Evolutionary conservation across 495 filamentous ascomycete genomes (phyloP).

Genomic region (Podospora sp.): DNA sequence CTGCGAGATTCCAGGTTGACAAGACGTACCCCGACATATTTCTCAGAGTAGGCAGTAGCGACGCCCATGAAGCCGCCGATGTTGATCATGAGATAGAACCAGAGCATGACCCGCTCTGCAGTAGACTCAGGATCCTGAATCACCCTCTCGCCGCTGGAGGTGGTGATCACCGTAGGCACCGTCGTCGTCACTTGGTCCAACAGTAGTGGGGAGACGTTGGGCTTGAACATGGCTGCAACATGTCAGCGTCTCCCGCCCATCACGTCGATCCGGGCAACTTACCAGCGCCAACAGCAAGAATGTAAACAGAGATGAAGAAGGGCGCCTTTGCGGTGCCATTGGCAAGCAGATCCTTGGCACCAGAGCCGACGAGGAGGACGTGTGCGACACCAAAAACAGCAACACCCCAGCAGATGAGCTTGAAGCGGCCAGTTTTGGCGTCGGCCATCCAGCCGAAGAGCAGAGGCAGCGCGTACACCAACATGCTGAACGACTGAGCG

Average conservation of each 20-base stretch:
- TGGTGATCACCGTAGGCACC: constrained; percentile 48
- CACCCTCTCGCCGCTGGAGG: constrained; percentile 54
- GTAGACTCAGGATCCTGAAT: constrained; percentile 63
- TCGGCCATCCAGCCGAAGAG: constrained; percentile 62
- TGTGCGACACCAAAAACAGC: constrained; percentile 67
- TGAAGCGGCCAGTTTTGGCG: constrained; percentile 60
- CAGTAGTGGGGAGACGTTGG: constrained; percentile 64
- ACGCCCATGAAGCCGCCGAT: constrained; percentile 64
- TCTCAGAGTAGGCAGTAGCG: constrained; percentile 51
- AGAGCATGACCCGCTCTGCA: constrained; percentile 63
- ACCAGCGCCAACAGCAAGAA: constrained; percentile 66
- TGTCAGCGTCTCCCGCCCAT: neutral
- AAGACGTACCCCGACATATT: constrained; percentile 52
- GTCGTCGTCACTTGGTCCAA: constrained; percentile 60
- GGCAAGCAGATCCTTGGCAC: constrained; percentile 60
- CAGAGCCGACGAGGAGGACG: constrained; percentile 63
- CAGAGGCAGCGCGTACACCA: constrained; percentile 62
- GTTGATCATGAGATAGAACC: constrained; percentile 68
- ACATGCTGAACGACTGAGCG: constrained; percentile 60
- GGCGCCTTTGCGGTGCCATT: constrained; percentile 57
- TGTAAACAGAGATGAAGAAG: constrained; percentile 61
- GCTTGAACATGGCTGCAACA: constrained; percentile 59
- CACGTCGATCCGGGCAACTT: constrained; percentile 41
- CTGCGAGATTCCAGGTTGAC: neutral
- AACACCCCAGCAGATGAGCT: constrained; percentile 64